phyloP scores from a whole-genome alignment of 148 eudicot species.

The Fagopyrum homotropicum region DNA sequence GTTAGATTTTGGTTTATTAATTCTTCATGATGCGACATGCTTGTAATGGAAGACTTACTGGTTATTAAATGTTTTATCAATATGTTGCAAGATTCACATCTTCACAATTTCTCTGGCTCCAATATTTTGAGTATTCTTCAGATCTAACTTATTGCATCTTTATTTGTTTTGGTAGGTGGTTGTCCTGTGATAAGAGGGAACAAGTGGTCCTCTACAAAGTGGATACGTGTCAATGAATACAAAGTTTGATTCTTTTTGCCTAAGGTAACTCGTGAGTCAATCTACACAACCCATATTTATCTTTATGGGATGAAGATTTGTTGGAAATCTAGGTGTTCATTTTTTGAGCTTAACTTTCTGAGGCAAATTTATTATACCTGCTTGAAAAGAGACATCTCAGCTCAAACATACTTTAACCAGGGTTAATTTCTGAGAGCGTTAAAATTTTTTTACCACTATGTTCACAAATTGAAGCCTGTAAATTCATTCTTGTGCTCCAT shows the following conservation, averaged over 20 bases:
- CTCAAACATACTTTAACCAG: not conserved
- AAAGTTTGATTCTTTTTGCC: slow-evolving; percentile 7
- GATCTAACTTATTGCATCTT: not conserved
- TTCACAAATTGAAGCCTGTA: not conserved
- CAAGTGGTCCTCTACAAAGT: slow-evolving; percentile 28
- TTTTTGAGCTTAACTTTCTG: not conserved
- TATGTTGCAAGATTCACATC: too few species aligned
- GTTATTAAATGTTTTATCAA: not conserved
- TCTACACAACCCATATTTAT: not conserved
- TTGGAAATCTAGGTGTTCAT: not conserved
- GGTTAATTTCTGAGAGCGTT: not conserved
- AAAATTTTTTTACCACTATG: not conserved
- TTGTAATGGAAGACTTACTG: not conserved
- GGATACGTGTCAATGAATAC: slow-evolving; percentile 24
- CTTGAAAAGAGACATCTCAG: not conserved
- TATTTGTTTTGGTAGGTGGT: slow-evolving; percentile 14
- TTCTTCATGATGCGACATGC: not conserved
- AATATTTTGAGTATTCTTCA: not conserved
- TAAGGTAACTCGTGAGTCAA: not conserved
- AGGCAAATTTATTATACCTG: not conserved
- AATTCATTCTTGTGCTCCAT: not conserved
- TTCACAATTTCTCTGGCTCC: not conserved
- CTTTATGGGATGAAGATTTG: not conserved
- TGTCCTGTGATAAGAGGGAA: slow-evolving; percentile 27
- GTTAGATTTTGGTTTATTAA: slow-evolving; percentile 30